These are phyloP conservation scores for Penicillium egyptiacum DNA, from an alignment of 495 filamentous ascomycete genomes.

Conservation along the genomic window DNA sequence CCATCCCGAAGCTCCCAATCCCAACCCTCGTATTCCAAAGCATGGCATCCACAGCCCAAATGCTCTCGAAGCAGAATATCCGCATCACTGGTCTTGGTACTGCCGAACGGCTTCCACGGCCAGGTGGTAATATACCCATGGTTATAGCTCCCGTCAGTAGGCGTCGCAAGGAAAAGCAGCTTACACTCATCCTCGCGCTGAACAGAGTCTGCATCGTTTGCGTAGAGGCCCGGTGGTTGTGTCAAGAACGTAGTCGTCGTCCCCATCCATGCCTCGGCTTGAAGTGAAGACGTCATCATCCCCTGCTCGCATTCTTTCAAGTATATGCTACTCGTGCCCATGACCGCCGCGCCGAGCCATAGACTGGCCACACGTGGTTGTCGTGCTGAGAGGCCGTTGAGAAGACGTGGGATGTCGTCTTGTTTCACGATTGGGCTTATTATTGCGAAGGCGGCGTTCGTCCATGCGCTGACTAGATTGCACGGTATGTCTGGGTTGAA, in stretches of 20 bases:
- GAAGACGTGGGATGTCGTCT: background rate
- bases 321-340: background rate
- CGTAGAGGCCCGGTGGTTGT: background rate
- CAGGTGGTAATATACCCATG: background rate
- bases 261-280: conserved; percentile 1
- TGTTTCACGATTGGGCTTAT: background rate
- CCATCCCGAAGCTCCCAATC: background rate
- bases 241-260: background rate
- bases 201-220: background rate
- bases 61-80: background rate
- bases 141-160: background rate
- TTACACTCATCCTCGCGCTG: background rate
- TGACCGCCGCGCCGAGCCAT: background rate
- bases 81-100: background rate
- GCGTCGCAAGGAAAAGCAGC: background rate
- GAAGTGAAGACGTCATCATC: background rate
- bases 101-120: background rate
- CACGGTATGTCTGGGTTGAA: background rate
- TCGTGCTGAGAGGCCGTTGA: background rate
- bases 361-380: background rate
- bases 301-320: background rate
- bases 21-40: background rate
- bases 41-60: background rate
- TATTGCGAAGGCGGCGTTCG: background rate
- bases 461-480: background rate